A percentile compares a stretch with the other conserved stretches of the same genome.
Evolutionary conservation across 2,329 filamentous ascomycete genomes (phyloP).

Genomic region (Helotiales sp.): DNA sequence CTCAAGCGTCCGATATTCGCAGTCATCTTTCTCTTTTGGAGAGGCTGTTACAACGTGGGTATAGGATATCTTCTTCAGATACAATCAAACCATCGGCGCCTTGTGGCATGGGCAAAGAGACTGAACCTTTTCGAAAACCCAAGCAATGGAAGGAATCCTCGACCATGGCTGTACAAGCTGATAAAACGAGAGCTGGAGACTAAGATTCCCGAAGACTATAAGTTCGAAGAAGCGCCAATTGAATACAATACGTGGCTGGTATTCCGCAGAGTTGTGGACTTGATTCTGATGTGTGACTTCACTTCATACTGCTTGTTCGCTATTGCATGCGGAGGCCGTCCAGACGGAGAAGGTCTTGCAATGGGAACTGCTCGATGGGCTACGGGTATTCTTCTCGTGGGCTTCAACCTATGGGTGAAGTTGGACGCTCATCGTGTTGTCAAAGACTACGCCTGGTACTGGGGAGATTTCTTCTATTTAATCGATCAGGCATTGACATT

Average conservation of each 20-base stretch:
- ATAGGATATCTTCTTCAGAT: conserved; percentile 87
- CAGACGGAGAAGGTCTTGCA: conserved; percentile 67
- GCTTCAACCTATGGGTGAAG: conserved; percentile 99
- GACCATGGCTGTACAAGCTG: conserved; percentile 78
- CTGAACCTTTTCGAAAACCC: conserved; percentile 85
- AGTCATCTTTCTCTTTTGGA: conserved; percentile 86
- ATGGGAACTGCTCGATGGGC: conserved; percentile 77
- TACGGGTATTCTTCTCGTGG: conserved; percentile 73
- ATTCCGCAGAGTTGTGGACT: conserved; percentile 90
- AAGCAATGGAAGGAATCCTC: conserved; percentile 75
- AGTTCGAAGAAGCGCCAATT: conserved; percentile 86
- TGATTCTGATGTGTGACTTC: conserved; percentile 99
- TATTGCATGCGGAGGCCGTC: conserved; percentile 78
- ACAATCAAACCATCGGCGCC: conserved; percentile 84
- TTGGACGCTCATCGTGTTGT: conserved; percentile 96
- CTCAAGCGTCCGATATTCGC: conserved; percentile 79
- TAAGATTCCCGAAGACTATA: conserved; percentile 92
- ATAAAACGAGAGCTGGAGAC: conserved; percentile 89
- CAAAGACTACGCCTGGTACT: conserved; percentile 99
- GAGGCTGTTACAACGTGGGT: conserved; percentile 87
- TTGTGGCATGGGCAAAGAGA: conserved; percentile 86
- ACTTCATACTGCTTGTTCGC: conserved; percentile 96
- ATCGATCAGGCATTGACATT: conserved; percentile 98
- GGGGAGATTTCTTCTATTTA: conserved; percentile 99
- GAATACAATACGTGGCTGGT: conserved; percentile 99